phyloP scores from a whole-genome alignment of 2,329 filamentous ascomycete species.

The Aspergillus chevalieri region DNA sequence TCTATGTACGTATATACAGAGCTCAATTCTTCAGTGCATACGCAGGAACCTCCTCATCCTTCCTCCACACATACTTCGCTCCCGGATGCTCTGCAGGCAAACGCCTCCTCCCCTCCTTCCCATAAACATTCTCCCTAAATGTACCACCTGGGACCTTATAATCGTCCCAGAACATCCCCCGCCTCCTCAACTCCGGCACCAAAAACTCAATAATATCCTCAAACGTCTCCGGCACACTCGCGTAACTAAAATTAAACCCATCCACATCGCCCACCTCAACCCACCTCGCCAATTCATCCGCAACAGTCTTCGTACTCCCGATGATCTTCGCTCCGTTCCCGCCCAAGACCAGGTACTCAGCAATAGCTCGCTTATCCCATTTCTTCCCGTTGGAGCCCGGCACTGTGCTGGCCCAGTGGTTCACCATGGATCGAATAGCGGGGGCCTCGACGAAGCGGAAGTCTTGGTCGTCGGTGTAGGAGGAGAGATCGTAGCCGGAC shows the following conservation, averaged over 20 bases:
- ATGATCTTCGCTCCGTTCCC: conserved; percentile 32
- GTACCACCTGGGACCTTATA: conserved; percentile 33
- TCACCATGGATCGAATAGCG: conserved; percentile 41
- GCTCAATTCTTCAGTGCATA: background rate
- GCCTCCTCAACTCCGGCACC: conserved; percentile 26
- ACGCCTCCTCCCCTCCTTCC: conserved; percentile 1
- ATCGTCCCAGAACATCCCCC: conserved; percentile 35
- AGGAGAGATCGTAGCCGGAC: conserved; percentile 41
- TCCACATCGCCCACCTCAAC: conserved; percentile 29
- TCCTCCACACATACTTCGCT: conserved; percentile 1
- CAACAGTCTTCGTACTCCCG: conserved; percentile 31
- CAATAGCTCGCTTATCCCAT: conserved; percentile 33
- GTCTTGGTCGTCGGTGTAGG: conserved; percentile 40
- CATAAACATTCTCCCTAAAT: conserved; percentile 35
- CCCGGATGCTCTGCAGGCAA: background rate
- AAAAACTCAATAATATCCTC: conserved; percentile 29
- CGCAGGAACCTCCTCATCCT: background rate
- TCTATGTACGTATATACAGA: background rate
- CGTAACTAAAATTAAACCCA: conserved; percentile 32
- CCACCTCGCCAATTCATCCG: conserved; percentile 34
- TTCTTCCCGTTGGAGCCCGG: conserved; percentile 35
- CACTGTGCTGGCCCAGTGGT: conserved; percentile 39
- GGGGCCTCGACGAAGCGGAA: conserved; percentile 39
- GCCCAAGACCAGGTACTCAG: conserved; percentile 28
- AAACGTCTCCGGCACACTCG: conserved; percentile 29